Evolutionary conservation across 192 early-diverging fungal species (phyloP).

Genomic region (Coemansia reversa): DNA sequence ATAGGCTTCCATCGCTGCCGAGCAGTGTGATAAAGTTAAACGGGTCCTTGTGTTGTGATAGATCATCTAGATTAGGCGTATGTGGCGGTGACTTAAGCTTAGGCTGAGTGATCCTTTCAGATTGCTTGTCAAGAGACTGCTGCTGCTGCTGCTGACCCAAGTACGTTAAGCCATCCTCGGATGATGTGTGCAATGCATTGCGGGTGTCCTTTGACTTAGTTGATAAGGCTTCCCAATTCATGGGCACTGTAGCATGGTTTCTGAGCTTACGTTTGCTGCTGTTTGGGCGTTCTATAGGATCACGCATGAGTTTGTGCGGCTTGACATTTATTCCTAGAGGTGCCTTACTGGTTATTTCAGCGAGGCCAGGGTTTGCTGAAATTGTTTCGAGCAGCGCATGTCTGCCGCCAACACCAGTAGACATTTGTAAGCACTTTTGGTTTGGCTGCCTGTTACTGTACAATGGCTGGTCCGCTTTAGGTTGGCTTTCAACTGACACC

Average conservation of each 20-base stretch:
- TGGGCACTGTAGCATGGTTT: not conserved
- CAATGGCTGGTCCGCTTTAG: no score
- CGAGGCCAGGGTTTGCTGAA: conserved; percentile 39
- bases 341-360: not conserved
- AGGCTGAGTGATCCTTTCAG: not conserved
- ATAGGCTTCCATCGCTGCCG: conserved; percentile 45
- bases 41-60: not conserved
- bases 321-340: conserved; percentile 14
- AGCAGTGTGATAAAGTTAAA: conserved; percentile 17
- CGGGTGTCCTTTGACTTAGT: no score
- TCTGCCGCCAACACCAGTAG: not conserved
- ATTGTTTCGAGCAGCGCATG: conserved; percentile 34
- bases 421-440: not conserved
- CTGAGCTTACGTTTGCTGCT: not conserved
- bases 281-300: conserved; percentile 7
- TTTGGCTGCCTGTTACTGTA: not conserved
- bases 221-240: not conserved
- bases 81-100: conserved; percentile 3
- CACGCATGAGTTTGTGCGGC: conserved; percentile 47
- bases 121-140: no score
- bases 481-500: no score
- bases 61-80: not conserved
- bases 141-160: not conserved
- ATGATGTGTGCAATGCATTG: not conserved
- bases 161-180: not conserved